Evolutionary conservation across 148 eudicot species (phyloP), one percentile per base, ranked within the genome.

Genomic region (Euryodendron excelsum): DNA sequence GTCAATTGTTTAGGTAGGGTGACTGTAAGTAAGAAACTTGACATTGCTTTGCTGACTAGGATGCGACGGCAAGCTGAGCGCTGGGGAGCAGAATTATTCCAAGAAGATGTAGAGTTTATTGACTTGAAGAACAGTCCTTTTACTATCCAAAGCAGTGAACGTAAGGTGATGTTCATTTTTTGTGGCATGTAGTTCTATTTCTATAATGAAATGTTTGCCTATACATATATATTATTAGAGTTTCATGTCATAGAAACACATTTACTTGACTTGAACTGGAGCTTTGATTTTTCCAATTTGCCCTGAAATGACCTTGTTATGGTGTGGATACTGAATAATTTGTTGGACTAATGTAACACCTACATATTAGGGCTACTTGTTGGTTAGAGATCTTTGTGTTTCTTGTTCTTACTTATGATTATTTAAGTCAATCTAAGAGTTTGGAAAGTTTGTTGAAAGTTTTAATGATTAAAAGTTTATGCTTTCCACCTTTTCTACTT

Each of bases 21-120:
- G 48, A 60, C 31, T 18, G 13, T 58, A 55, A 61, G 27, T 23
- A 69, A 77, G 66, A 64, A 75, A 59, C 25, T 36, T 74, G 45
- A 69, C 15, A 59, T 59, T 82, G 31, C 53, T 82, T 64, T 45
- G 61, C 80, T 77, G 28, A 71, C 60, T 72, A 96, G 99, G 86
- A 96, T 96, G 92, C 80, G 90, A 74, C 72, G 80, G 44, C 99
- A 96, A 87, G 99, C 99, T 79, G 99, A 96, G 82, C 93, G 97
- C 68, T 96, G 99, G 98, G 99, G 99, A 80, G 94, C 99, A 73
- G 97, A 91, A 81, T 85, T 96, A 78, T 82, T 76, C 78, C 99
- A 91, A 86, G 99, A 96, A 91, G 99, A 96, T 83, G 99, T 96
- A 67, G 99, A 96, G 79, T 88, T 87, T 58, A 33, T 96, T 84